phyloP scores from a whole-genome alignment of 495 filamentous ascomycete genomes.

The Filosporella fistucella region DNA sequence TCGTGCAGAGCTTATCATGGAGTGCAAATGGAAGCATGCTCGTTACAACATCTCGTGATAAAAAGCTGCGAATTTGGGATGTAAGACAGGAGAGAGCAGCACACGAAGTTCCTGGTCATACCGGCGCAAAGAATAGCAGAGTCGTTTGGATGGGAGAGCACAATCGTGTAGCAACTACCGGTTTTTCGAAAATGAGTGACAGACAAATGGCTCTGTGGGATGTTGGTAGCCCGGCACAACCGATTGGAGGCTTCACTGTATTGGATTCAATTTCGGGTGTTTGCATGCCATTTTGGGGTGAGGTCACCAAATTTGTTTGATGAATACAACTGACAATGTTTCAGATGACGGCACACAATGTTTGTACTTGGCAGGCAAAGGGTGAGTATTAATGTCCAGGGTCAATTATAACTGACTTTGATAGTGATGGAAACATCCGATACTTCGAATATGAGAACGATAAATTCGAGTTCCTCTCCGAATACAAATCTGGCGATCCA shows the following conservation, averaged over 20 bases:
- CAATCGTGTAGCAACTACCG: slow-evolving; percentile 90
- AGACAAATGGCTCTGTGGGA: slow-evolving; percentile 95
- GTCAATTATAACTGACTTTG: slow-evolving; percentile 14
- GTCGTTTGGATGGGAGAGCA: slow-evolving; percentile 95
- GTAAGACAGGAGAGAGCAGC: slow-evolving; percentile 85
- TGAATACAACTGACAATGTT: slow-evolving; percentile 25
- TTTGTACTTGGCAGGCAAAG: slow-evolving; percentile 92
- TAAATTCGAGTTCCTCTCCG: slow-evolving; percentile 92
- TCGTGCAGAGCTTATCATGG: slow-evolving; percentile 95
- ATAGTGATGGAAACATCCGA: slow-evolving; percentile 93
- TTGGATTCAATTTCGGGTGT: slow-evolving; percentile 95
- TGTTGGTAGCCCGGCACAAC: slow-evolving; percentile 70
- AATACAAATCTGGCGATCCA: slow-evolving; percentile 92
- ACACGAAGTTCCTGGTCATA: slow-evolving; percentile 80
- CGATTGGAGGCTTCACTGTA: slow-evolving; percentile 81
- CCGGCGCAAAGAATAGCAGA: slow-evolving; percentile 94
- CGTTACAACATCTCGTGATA: slow-evolving; percentile 93
- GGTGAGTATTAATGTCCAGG: slow-evolving; percentile 49
- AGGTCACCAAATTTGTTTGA: slow-evolving; percentile 11
- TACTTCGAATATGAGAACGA: slow-evolving; percentile 97
- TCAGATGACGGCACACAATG: slow-evolving; percentile 83
- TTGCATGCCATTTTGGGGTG: slow-evolving; percentile 98
- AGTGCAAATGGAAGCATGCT: slow-evolving; percentile 85
- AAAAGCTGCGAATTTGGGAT: slow-evolving; percentile 97
- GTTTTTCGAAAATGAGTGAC: slow-evolving; percentile 98